Evolutionary conservation across 192 early-diverging fungal species (phyloP), one percentile per base, ranked within the genome.

Genomic region (Phlyctochytrium bullatum): DNA sequence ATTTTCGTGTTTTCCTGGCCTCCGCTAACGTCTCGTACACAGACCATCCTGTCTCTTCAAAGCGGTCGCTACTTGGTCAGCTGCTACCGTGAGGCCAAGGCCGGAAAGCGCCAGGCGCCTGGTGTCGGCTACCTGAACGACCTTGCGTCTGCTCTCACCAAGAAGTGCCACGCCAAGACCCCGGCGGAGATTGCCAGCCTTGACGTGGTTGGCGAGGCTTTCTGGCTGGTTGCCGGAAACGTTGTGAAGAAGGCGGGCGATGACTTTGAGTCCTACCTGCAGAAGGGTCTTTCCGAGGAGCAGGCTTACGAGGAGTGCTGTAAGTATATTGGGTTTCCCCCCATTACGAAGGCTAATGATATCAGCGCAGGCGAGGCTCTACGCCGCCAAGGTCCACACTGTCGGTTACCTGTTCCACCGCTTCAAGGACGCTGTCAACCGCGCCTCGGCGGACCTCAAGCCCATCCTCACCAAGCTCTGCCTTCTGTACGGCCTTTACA

Each of bases 11-110:
- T 23, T n/a, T 54, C 20, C 20, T 6, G 20, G 6, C 20, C 40
- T 47, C 10, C 40, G 10, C 10, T 47, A 47, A 14, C 40, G 6
- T 47, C 40, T 47, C 40, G 93, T 70, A 91, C 93, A 80, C 93
- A 95, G 78, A 95, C 93, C 53, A 95, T 95, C 62, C 76, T 95
- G 73, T 91, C 90, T 2, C 81, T 95, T 59, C 93, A 95, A 77
- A 88, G 88, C 33, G 92, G 92, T 40, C 88, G 93, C 61, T 95
- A 92, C 66, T 84, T 95, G 65, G 40, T 57, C 54, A 57, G 16
- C 54, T 64, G 64, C 64, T 79, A 74, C 51, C 75, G 83, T 36
- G 86, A 88, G 62, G 90, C 90, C 66, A 91, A 92, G 83, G 80
- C 85, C 24, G 76, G 76, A 20, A 72, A 71, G 50, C 52, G 40